Evolutionary conservation across 2,329 filamentous ascomycete genomes (phyloP).

Genomic region (Apiospora saccharicola): DNA sequence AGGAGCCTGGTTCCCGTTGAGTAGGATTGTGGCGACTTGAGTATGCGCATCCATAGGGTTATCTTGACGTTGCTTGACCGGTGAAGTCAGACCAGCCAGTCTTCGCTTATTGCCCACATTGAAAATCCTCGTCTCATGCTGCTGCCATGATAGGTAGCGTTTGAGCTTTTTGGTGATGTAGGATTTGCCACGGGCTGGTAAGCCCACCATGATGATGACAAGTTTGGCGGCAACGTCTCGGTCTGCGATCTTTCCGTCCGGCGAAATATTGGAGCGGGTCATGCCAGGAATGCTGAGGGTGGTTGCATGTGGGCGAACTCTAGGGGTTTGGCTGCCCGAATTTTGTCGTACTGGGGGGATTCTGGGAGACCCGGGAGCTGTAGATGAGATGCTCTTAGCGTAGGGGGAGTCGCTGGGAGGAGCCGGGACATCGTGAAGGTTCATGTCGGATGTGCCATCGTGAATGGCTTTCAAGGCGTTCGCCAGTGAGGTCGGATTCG

Average conservation of each 20-base stretch:
- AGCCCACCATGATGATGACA: slow-evolving; percentile 97
- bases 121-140: slow-evolving; percentile 95
- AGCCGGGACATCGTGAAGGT: slow-evolving; percentile 23
- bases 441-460: slow-evolving; percentile 40
- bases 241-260: slow-evolving; percentile 91
- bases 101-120: slow-evolving; percentile 94
- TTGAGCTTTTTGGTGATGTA: slow-evolving; percentile 99
- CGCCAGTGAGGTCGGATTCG: slow-evolving; percentile 48
- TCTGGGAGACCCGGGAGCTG: slow-evolving; percentile 64
- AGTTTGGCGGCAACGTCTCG: slow-evolving; percentile 95
- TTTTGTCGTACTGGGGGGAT: slow-evolving; percentile 74
- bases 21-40: slow-evolving; percentile 63
- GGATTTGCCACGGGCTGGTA: slow-evolving; percentile 94
- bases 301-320: slow-evolving; percentile 83
- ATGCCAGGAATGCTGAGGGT: slow-evolving; percentile 97
- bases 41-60: slow-evolving; percentile 53
- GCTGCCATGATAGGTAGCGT: slow-evolving; percentile 94
- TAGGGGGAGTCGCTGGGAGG: slow-evolving; percentile 60
- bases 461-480: slow-evolving; percentile 52
- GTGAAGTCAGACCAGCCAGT: slow-evolving; percentile 65
- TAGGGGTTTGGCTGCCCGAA: slow-evolving; percentile 79
- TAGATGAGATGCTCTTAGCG: slow-evolving; percentile 64
- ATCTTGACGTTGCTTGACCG: slow-evolving; percentile 45
- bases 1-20: slow-evolving; percentile 56
- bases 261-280: slow-evolving; percentile 93